Conservation (phyloP, 139 green algal species). For the Protoeuglena noctilucae region DNA sequence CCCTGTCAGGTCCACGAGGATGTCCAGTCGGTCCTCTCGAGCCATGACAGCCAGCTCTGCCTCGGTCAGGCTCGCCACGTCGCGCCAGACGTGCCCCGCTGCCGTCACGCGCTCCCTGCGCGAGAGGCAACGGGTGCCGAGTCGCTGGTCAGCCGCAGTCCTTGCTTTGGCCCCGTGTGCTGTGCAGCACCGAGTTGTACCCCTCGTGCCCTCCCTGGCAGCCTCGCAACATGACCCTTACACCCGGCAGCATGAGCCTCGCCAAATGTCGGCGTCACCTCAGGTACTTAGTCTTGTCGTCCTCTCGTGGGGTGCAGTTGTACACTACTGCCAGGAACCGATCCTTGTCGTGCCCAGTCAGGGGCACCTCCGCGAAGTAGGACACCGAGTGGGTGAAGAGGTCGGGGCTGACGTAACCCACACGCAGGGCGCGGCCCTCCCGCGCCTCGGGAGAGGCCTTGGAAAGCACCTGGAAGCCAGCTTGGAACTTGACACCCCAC, state of each 20-base stretch:
- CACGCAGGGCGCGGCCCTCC: slow-evolving; percentile 8
- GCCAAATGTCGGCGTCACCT: too few relatives aligned
- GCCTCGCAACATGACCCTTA: too few relatives aligned
- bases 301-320: too few relatives aligned
- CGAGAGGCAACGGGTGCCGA: too few relatives aligned
- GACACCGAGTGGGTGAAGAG: slow-evolving; percentile 88
- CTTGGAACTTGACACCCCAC: slow-evolving; percentile 54
- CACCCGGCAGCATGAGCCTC: too few relatives aligned
- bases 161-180: too few relatives aligned
- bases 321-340: too few relatives aligned
- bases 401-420: slow-evolving; percentile 92
- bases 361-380: slow-evolving; percentile 88
- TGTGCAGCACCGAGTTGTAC: too few relatives aligned
- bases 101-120: slow-evolving; percentile 27
- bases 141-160: too few relatives aligned
- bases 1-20: slow-evolving; percentile 92
- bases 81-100: slow-evolving; percentile 46
- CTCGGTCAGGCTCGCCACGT: slow-evolving; percentile 34
- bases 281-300: too few relatives aligned
- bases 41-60: slow-evolving; percentile 42
- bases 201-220: too few relatives aligned
- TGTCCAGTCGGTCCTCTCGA: slow-evolving; percentile 60
- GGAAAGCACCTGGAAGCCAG: not conserved
- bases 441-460: not conserved
- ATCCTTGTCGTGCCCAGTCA: slow-evolving; percentile 59